Evolutionary conservation across 2,329 filamentous ascomycete genomes (phyloP).

Genomic region (Trichoderma lentiforme): DNA sequence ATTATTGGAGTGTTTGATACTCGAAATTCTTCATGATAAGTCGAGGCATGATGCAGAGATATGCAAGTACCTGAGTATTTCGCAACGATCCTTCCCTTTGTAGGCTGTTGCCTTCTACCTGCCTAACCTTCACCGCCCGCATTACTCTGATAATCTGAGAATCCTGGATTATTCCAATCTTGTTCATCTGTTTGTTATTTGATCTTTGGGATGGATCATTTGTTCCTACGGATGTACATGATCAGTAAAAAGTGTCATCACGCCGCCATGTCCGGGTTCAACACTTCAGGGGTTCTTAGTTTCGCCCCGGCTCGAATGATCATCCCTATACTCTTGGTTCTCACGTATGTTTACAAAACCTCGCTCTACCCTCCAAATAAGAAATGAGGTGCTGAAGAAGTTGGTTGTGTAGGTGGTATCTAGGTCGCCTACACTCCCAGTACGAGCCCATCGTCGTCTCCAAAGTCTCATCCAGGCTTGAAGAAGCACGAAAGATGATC

Average conservation of each 20-base stretch:
- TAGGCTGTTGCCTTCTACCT: neutral
- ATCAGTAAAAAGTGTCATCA: no score
- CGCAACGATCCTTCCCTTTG: neutral
- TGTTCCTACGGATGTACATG: neutral
- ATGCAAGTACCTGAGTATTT: neutral
- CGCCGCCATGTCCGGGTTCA: constrained; percentile 3
- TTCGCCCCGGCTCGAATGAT: neutral
- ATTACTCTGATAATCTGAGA: neutral
- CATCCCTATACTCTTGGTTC: neutral
- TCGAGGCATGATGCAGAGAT: neutral
- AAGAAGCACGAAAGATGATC: constrained; percentile 40
- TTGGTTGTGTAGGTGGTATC: constrained; percentile 40
- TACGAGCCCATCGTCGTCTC: constrained; percentile 44
- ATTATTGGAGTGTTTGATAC: neutral
- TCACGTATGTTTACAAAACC: neutral
- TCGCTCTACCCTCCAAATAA: neutral
- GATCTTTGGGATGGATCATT: neutral
- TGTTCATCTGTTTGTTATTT: neutral
- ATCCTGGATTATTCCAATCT: neutral
- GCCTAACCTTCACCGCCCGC: neutral
- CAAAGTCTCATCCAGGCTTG: constrained; percentile 36
- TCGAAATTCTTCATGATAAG: neutral
- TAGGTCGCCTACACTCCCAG: constrained; percentile 33
- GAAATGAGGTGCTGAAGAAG: neutral
- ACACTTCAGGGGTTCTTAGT: constrained; percentile 1